These are phyloP conservation scores for Herpetomonas samuelpessoai DNA, from an alignment of 208 protist species.

Conservation along the genomic window DNA sequence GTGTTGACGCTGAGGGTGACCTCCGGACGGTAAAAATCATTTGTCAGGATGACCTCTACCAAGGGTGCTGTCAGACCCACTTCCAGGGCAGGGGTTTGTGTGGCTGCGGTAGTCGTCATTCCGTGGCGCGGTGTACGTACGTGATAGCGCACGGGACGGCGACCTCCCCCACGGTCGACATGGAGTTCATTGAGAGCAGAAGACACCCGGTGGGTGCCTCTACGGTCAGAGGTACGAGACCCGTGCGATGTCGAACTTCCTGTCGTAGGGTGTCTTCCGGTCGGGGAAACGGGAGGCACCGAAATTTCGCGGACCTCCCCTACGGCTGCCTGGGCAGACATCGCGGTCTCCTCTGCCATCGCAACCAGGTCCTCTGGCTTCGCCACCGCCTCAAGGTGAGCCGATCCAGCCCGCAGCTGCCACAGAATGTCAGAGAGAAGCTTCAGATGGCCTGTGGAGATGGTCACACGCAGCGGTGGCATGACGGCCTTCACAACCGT, in stretches of 20 bases:
- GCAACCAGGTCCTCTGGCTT: slow-evolving; percentile 5
- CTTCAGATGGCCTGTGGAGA: slow-evolving; percentile 27
- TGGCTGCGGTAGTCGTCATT: not conserved
- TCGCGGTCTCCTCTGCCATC: not conserved
- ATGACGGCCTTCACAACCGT: slow-evolving; percentile 21
- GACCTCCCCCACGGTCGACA: too few relatives aligned
- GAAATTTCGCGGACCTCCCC: not conserved
- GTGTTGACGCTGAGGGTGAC: slow-evolving; percentile 13
- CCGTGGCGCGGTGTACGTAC: too few relatives aligned
- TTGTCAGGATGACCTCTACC: slow-evolving; percentile 32
- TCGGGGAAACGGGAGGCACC: not conserved
- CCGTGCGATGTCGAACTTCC: too few relatives aligned
- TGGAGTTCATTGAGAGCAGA: too few relatives aligned
- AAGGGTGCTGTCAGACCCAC: slow-evolving; percentile 26
- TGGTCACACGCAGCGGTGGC: slow-evolving; percentile 17
- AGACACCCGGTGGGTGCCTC: too few relatives aligned
- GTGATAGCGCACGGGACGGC: not conserved
- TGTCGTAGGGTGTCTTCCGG: too few relatives aligned
- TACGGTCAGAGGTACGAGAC: too few relatives aligned
- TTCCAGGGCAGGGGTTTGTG: slow-evolving; percentile 18
- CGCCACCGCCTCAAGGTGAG: not conserved
- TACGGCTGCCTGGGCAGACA: not conserved
- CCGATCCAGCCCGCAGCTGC: not conserved
- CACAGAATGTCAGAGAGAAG: slow-evolving; percentile 25
- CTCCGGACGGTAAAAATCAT: slow-evolving; percentile 43